Percentiles rank a stretch among this genome's conserved stretches.
Conservation (phyloP, 2,329 filamentous ascomycete genomes). For the Penicillium sclerotiorum region DNA sequence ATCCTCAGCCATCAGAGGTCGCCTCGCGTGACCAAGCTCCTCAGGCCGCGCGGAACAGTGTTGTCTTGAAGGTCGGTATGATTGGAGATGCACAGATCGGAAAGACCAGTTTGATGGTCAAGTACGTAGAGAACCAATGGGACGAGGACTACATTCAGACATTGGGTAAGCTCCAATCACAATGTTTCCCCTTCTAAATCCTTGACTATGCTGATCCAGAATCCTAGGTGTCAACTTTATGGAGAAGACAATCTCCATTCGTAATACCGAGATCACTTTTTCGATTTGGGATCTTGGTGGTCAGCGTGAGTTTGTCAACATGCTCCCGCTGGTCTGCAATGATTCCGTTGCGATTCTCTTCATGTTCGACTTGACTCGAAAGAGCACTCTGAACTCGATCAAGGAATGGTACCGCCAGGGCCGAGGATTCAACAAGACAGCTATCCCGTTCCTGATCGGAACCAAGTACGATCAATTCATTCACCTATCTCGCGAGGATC, state of each 20-base stretch:
- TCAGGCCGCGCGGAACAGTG: slow-evolving; percentile 58
- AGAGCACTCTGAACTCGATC: slow-evolving; percentile 98
- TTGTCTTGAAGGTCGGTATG: slow-evolving; percentile 99
- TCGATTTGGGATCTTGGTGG: slow-evolving; percentile 98
- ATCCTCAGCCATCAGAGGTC: slow-evolving; percentile 52
- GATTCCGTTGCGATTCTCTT: slow-evolving; percentile 98
- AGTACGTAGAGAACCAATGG: slow-evolving; percentile 99
- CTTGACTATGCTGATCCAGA: slow-evolving; percentile 7
- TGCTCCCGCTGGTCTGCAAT: slow-evolving; percentile 98
- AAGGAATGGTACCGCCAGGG: slow-evolving; percentile 99
- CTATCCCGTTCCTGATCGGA: slow-evolving; percentile 95
- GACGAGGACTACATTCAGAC: slow-evolving; percentile 99
- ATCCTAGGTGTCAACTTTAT: slow-evolving; percentile 93
- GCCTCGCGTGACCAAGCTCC: slow-evolving; percentile 45
- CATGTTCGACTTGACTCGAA: slow-evolving; percentile 98
- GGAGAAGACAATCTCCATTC: slow-evolving; percentile 99
- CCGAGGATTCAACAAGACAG: slow-evolving; percentile 98
- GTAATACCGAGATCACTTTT: slow-evolving; percentile 99
- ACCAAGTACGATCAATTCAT: slow-evolving; percentile 99
- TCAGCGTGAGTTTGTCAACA: slow-evolving; percentile 98
- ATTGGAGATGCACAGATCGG: slow-evolving; percentile 98
- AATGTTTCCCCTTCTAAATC: not conserved
- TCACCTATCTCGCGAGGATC: slow-evolving; percentile 95
- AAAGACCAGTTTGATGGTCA: slow-evolving; percentile 99
- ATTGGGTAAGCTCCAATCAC: slow-evolving; percentile 60